phyloP scores from a whole-genome alignment of 2,329 filamentous ascomycete species.

The Dactylellina sp. region DNA sequence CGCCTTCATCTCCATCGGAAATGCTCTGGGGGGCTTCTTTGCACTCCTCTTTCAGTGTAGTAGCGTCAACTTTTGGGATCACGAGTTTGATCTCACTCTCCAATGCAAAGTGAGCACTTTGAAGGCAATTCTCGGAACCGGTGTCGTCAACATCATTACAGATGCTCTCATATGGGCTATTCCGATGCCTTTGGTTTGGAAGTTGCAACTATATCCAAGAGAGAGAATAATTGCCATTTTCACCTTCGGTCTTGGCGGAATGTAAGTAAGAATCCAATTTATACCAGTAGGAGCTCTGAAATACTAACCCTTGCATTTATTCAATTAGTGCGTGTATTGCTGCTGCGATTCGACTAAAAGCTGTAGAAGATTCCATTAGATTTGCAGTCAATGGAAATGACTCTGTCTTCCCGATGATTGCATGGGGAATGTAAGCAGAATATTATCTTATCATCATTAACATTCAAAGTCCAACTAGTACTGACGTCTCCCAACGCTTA shows the following conservation, averaged over 20 bases:
- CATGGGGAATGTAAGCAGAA: constrained; percentile 51
- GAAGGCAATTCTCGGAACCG: constrained; percentile 38
- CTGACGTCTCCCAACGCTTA: not conserved
- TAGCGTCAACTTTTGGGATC: constrained; percentile 35
- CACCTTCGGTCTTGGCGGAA: constrained; percentile 38
- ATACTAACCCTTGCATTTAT: too few species aligned
- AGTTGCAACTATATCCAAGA: constrained; percentile 34
- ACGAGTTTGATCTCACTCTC: constrained; percentile 26
- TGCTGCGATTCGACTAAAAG: constrained; percentile 29
- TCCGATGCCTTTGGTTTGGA: constrained; percentile 49
- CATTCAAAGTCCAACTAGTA: not conserved
- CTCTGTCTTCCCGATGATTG: constrained; percentile 45
- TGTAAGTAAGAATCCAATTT: constrained; percentile 11
- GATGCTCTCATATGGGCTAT: constrained; percentile 46
- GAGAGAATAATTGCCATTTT: constrained; percentile 39
- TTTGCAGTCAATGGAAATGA: constrained; percentile 36
- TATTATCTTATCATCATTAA: not conserved
- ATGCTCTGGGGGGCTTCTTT: constrained; percentile 38
- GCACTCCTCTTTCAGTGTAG: constrained; percentile 36
- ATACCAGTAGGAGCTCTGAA: not conserved
- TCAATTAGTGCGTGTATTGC: constrained; percentile 45
- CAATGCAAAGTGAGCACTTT: constrained; percentile 34
- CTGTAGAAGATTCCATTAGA: constrained; percentile 35
- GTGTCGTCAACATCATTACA: constrained; percentile 41
- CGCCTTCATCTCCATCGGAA: constrained; percentile 28